Percentiles rank a stretch among this genome's conserved stretches.
Conservation (phyloP, 1,139 yeast species). For the Kluyveromyces sp. region DNA sequence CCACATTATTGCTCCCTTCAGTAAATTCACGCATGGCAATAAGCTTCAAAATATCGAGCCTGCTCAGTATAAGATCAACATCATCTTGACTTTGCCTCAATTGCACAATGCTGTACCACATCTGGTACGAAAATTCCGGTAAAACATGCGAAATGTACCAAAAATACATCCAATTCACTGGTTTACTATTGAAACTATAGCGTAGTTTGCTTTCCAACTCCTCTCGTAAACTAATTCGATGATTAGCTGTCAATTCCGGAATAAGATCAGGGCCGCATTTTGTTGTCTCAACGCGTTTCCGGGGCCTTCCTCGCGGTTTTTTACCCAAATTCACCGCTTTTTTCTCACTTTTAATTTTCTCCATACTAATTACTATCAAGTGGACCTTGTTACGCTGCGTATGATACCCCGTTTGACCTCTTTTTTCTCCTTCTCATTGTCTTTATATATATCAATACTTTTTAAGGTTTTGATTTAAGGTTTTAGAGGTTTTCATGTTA, state of each 20-base stretch:
- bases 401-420: neutral
- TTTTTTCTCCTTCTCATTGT: neutral
- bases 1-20: neutral
- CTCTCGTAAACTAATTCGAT: neutral
- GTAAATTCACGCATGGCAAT: constrained; percentile 1
- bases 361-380: neutral
- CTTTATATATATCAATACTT: too few relatives aligned
- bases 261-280: neutral
- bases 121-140: constrained; percentile 1
- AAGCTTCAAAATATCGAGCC: neutral
- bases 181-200: neutral
- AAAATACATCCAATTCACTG: constrained; percentile 2
- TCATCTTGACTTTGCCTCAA: neutral
- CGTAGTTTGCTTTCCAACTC: neutral
- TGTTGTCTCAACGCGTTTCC: neutral
- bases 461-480: too few relatives aligned
- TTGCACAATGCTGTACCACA: constrained; percentile 1
- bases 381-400: neutral
- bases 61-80: neutral
- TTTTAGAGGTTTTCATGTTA: too few relatives aligned
- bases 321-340: neutral
- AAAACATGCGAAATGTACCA: constrained; percentile 2
- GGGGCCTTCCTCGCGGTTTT: constrained; percentile 1
- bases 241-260: neutral
- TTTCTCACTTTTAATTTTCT: neutral